phyloP scores from a whole-genome alignment of 257 asterid genomes.

The Plantago ovata region DNA sequence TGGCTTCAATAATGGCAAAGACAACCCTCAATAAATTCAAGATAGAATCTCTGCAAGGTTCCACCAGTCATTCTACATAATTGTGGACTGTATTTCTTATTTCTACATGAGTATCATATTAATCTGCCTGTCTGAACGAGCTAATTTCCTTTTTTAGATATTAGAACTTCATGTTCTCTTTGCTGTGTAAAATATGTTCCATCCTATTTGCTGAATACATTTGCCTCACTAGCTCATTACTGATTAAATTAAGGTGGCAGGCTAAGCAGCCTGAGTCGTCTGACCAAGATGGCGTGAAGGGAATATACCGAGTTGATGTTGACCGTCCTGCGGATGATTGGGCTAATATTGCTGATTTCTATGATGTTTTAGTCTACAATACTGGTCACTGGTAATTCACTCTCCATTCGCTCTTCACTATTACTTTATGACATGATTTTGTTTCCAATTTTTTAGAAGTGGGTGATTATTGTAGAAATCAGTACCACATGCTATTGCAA shows the following conservation, averaged over 20 bases:
- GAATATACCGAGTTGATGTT: constrained; percentile 73
- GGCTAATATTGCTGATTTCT: constrained; percentile 69
- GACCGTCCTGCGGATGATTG: constrained; percentile 85
- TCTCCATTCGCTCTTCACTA: constrained; percentile 14
- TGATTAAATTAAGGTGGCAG: constrained; percentile 82
- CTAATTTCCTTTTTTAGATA: no score
- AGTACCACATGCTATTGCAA: no score
- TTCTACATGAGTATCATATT: no score
- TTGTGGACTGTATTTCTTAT: no score
- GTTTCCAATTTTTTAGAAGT: background rate
- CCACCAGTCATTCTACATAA: no score
- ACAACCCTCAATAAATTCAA: no score
- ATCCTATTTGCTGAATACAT: constrained; percentile 18
- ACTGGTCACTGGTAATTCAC: constrained; percentile 88
- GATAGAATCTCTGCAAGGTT: no score
- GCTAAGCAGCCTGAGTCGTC: constrained; percentile 42
- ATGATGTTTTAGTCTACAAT: constrained; percentile 78
- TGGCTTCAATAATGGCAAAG: background rate
- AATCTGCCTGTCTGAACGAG: no score
- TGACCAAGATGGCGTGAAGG: constrained; percentile 50
- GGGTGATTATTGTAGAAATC: background rate
- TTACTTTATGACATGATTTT: constrained; percentile 1
- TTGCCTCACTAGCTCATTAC: constrained; percentile 57
- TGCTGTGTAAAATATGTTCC: constrained; percentile 8
- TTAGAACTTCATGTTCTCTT: no score